phyloP scores from a whole-genome alignment of 164 flowering plant genomes.

The Magnolia officinalis region DNA sequence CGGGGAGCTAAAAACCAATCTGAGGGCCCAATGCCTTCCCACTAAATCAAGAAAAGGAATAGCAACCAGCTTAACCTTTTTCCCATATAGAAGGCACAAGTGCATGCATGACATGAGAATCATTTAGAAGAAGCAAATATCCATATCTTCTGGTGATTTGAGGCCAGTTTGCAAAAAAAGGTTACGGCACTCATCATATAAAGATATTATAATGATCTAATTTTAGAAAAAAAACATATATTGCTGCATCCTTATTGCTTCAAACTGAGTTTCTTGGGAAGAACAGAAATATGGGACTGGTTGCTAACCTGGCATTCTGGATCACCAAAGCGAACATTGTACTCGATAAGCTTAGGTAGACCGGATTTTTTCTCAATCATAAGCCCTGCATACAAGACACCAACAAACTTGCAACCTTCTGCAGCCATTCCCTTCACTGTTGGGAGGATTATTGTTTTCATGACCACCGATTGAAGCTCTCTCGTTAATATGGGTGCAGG shows the following conservation, averaged over 20 bases:
- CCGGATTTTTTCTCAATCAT: slow-evolving; percentile 96
- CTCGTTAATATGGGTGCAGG: slow-evolving; percentile 87
- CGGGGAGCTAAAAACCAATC: too few species aligned
- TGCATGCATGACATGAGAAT: too few species aligned
- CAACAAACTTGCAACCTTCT: slow-evolving; percentile 92
- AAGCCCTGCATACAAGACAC: slow-evolving; percentile 93
- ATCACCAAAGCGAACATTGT: slow-evolving; percentile 97
- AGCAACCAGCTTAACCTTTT: too few species aligned
- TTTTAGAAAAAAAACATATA: neutral
- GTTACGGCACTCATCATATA: neutral
- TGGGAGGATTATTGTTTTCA: slow-evolving; percentile 79
- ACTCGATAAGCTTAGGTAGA: slow-evolving; percentile 87
- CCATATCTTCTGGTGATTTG: too few species aligned
- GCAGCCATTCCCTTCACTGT: slow-evolving; percentile 92
- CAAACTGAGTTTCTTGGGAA: neutral
- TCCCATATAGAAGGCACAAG: too few species aligned
- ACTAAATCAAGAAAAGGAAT: too few species aligned
- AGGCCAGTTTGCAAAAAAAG: too few species aligned
- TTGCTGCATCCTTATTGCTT: neutral
- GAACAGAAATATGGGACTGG: neutral
- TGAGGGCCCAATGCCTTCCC: too few species aligned
- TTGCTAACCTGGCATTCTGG: slow-evolving; percentile 90
- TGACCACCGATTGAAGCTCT: slow-evolving; percentile 69
- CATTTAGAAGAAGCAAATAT: too few species aligned
- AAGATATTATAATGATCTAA: too few species aligned